Conservation (phyloP, 805 yeast species). For the Yamadazyma paraphyllophila region DNA sequence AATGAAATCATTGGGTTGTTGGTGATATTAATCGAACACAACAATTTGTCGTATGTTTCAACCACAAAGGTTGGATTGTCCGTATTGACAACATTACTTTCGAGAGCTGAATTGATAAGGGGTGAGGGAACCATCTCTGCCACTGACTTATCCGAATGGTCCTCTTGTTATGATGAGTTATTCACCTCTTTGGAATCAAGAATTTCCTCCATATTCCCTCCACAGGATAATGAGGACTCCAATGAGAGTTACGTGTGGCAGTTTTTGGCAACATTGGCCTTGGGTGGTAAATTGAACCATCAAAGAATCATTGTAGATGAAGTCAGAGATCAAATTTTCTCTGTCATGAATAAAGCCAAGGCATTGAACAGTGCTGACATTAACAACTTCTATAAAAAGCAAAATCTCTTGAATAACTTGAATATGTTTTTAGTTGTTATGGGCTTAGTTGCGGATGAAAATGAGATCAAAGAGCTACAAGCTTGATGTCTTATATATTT, state of each 20-base stretch:
- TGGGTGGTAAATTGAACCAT: constrained; percentile 86
- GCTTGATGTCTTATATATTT: not conserved
- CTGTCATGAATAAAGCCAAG: constrained; percentile 78
- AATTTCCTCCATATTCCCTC: constrained; percentile 78
- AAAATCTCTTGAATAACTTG: constrained; percentile 69
- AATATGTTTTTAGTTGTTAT: constrained; percentile 91
- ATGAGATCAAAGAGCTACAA: constrained; percentile 75
- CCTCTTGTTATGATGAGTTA: constrained; percentile 73
- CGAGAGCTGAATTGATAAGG: constrained; percentile 87
- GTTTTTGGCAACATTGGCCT: constrained; percentile 87
- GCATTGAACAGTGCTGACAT: constrained; percentile 50
- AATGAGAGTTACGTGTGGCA: constrained; percentile 81
- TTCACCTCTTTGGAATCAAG: constrained; percentile 79
- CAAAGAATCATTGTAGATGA: constrained; percentile 94
- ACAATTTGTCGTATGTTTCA: constrained; percentile 65
- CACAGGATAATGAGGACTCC: constrained; percentile 49
- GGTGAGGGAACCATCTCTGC: constrained; percentile 69
- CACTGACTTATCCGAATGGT: constrained; percentile 68
- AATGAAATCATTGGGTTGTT: constrained; percentile 76
- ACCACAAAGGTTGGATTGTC: constrained; percentile 81
- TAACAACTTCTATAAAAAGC: constrained; percentile 45
- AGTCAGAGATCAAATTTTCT: constrained; percentile 89
- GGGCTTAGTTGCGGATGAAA: constrained; percentile 91
- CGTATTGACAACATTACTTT: constrained; percentile 81
- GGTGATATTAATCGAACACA: constrained; percentile 65